Percentiles rank a stretch among this genome's conserved stretches.
Evolutionary conservation across 345 rosid genomes (phyloP).

Genomic region (thale cress (Arabidopsis thaliana)): TAIR10.1 NC_003075.7:9852501-9853000

Average conservation of each 20-base stretch:
- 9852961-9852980: too few species aligned
- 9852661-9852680: slow-evolving; percentile 39
- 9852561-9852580: background rate
- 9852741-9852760: slow-evolving; percentile 28
- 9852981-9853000: too few species aligned
- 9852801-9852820: slow-evolving; percentile 27
- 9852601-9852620: background rate
- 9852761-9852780: slow-evolving; percentile 32
- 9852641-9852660: slow-evolving; percentile 15
- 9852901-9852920: background rate
- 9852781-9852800: slow-evolving; percentile 26
- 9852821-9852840: slow-evolving; percentile 24
- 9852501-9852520: slow-evolving; percentile 2
- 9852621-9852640: background rate
- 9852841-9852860: slow-evolving; percentile 26
- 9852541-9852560: slow-evolving; percentile 3
- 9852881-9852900: background rate
- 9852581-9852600: background rate
- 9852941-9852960: too few species aligned
- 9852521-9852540: slow-evolving; percentile 10
- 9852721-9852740: slow-evolving; percentile 33
- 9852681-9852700: slow-evolving; percentile 28
- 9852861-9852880: slow-evolving; percentile 32
- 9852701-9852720: slow-evolving; percentile 41
- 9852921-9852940: background rate